Evolutionary conservation across 495 filamentous ascomycete species (phyloP), one percentile per base, ranked within the genome.

Genomic region (Neurospora sublineolata): DNA sequence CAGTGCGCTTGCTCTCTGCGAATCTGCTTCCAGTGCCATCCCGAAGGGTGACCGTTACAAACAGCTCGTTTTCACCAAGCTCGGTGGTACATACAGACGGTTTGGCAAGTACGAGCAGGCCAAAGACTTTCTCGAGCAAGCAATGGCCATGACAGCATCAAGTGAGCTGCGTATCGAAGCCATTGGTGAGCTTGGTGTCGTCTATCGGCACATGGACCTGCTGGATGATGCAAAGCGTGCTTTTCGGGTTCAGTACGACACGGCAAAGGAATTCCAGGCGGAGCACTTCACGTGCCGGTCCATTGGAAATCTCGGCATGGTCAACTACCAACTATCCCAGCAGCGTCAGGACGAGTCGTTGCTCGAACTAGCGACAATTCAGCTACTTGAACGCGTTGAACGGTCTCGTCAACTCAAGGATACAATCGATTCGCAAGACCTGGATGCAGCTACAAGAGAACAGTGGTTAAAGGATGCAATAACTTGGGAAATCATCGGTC

Each of bases 301-400:
- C 1, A 75, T 80, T 37, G 80, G 80, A 12, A 81, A 80, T 30
- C 67, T 79, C 5, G 80, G 80, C 3, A 78, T 78, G 73, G 70
- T 74, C 18, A 81, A 79, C 52, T 82, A 82, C 37, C 76, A 81
- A 40, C 68, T 77, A 23, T 74, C 60, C 12, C 69, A 68, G n/a
- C 41, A 74, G 44, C 36, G 42, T 6, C 40, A 67, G 30, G 67
- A 40, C 52, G 23, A 39, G 23, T 37, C 44, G 8, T 37, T 71
- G 6, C 3, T 75, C 3, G 11, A 36, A 27, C 10, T 73, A 27
- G 73, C 73, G 12, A 71, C 60, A 6, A 30, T 64, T 11, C 71
- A 75, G 58, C 38, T 75, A 37, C 30, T 68, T 36, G 60, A 73
- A 39, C 73, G 73, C 16, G 41, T 73, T 30, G 33, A 64, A 9